phyloP scores from a whole-genome alignment of 2,329 filamentous ascomycete species.

The Dactylellina sp. region DNA sequence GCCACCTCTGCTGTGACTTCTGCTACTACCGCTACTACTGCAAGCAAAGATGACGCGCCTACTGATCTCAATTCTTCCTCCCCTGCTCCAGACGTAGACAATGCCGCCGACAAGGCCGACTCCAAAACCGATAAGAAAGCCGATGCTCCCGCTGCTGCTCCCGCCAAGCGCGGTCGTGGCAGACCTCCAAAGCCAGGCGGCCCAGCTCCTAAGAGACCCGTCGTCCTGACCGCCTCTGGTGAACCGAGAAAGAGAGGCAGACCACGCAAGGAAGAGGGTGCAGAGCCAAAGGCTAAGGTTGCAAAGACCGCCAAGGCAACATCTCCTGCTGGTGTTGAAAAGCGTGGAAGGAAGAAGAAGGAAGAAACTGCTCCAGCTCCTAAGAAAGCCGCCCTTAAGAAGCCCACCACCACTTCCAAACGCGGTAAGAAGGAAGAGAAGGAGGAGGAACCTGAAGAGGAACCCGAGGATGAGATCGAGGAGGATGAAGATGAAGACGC shows the following conservation, averaged over 20 bases:
- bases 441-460: slow-evolving; percentile 28
- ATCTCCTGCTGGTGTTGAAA: slow-evolving; percentile 27
- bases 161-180: slow-evolving; percentile 49
- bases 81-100: slow-evolving; percentile 49
- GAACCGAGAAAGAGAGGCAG: slow-evolving; percentile 54
- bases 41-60: slow-evolving; percentile 45
- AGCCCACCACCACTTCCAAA: slow-evolving; percentile 13
- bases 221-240: slow-evolving; percentile 52
- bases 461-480: slow-evolving; percentile 25
- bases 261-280: slow-evolving; percentile 51
- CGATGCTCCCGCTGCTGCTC: slow-evolving; percentile 27
- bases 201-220: slow-evolving; percentile 48
- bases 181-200: slow-evolving; percentile 55
- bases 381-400: slow-evolving; percentile 44
- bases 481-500: slow-evolving; percentile 30
- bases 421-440: slow-evolving; percentile 47
- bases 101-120: slow-evolving; percentile 43
- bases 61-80: slow-evolving; percentile 44
- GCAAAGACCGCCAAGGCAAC: slow-evolving; percentile 36
- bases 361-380: slow-evolving; percentile 21
- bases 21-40: slow-evolving; percentile 20
- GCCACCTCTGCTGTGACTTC: slow-evolving; percentile 52
- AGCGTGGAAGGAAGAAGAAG: slow-evolving; percentile 55
- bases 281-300: slow-evolving; percentile 52
- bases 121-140: slow-evolving; percentile 37